Evolutionary conservation across 2,329 filamentous ascomycete species (phyloP), one percentile per base, ranked within the genome.

Genomic region (Aspergillus awamori): DNA sequence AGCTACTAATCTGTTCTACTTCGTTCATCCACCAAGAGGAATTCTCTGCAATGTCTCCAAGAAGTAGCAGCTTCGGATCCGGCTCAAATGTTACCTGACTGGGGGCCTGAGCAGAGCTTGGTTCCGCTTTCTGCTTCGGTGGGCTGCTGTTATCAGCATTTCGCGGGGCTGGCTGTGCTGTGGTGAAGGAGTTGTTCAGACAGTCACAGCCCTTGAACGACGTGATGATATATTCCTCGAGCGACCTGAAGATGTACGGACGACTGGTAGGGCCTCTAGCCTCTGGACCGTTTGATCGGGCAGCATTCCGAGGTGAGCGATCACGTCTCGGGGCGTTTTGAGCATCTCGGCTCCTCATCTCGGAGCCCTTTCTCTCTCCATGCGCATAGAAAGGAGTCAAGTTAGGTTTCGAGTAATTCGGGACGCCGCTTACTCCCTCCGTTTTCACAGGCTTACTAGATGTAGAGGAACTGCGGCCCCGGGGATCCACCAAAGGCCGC

Each of bases 31-130:
- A 94, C 91, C 90, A 94, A 7, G 85, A 86, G 2, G 90, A 91
- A 70, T 95, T 95, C 72, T 95, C 91, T 1, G 88, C 89, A 66
- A 93, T 83, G 69, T 93, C 86, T 2, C 90, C 91, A 2, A 93
- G 75, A 6, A 93, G 80, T 20, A 94, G 79, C 5, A 90, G 84
- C 70, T 93, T 95, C 1, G 89, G 86, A 72, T 95, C 91, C 20
- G 93, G 77, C 53, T 91, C 88, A 38, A 83, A 83, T 3, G 87
- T 75, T 26, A 79, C 77, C 61, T 78, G 79, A 8, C 64, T 63
- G 26, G 66, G 56, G 47, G 65, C 64, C 15, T 64, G 53, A 52
- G 68, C 65, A 59, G 71, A 61, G 60, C 67, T 56, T 74, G 78
- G 63, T 33, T 73, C 65, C 48, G 64, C 58, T 57, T 66, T 70